phyloP scores from a whole-genome alignment of 257 asterid species.

The Nicotiana noctiflora region DNA sequence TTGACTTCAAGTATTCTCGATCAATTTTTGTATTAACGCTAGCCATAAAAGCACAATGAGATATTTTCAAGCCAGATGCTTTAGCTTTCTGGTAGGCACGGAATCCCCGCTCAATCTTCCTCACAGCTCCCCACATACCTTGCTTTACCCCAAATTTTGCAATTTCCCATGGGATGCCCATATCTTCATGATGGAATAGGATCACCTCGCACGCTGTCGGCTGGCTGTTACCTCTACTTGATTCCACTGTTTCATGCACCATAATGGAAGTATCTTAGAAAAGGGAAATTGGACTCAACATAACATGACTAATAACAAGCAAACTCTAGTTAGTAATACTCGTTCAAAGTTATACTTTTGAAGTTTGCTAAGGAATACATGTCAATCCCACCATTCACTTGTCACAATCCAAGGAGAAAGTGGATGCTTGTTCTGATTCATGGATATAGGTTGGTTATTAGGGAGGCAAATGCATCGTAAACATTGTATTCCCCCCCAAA shows the following conservation, averaged over 20 bases:
- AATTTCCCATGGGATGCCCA: constrained; percentile 96
- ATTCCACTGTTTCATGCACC: constrained; percentile 51
- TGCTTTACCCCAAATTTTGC: constrained; percentile 79
- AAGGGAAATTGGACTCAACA: not conserved
- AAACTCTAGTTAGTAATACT: not conserved
- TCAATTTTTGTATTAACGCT: constrained; percentile 61
- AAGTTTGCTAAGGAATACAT: not conserved
- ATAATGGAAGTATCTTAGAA: not conserved
- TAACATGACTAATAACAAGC: not conserved
- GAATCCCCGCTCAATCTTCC: constrained; percentile 63
- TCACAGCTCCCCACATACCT: constrained; percentile 89
- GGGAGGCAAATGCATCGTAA: not conserved
- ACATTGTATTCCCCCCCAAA: not conserved
- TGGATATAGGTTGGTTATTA: not conserved
- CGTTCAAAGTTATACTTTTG: not conserved
- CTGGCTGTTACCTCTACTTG: constrained; percentile 47
- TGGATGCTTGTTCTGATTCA: not conserved
- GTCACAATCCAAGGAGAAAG: not conserved
- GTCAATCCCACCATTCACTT: not conserved
- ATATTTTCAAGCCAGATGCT: constrained; percentile 37
- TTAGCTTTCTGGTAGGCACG: constrained; percentile 66
- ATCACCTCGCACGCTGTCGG: constrained; percentile 70
- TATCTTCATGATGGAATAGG: constrained; percentile 83
- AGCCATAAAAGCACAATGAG: constrained; percentile 73
- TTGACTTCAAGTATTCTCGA: constrained; percentile 35